Conservation (phyloP, 495 filamentous ascomycete genomes). For the Geopyxis carbonaria region DNA sequence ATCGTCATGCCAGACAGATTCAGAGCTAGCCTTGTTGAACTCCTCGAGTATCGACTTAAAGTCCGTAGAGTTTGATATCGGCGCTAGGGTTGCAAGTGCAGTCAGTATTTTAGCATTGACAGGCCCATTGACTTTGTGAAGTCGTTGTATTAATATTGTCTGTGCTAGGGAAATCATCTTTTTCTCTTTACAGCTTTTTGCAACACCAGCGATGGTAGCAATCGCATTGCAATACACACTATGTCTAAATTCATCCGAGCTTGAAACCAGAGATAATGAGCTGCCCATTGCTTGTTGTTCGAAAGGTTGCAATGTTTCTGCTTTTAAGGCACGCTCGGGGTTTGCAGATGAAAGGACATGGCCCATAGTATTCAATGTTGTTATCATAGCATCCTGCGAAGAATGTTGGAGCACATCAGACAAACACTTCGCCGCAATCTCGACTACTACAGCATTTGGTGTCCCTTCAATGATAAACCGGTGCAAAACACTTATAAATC, state of each 20-base stretch:
- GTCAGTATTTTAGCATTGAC: slow-evolving; percentile 71
- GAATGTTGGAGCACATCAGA: slow-evolving; percentile 60
- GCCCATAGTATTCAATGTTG: slow-evolving; percentile 81
- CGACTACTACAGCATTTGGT: slow-evolving; percentile 44
- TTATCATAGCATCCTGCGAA: slow-evolving; percentile 84
- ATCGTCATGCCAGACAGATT: slow-evolving; percentile 51
- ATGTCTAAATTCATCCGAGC: slow-evolving; percentile 54
- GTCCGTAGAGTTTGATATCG: slow-evolving; percentile 55
- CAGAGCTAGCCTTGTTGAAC: slow-evolving; percentile 53
- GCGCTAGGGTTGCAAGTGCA: slow-evolving; percentile 60
- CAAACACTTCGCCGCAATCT: slow-evolving; percentile 62
- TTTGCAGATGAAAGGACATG: slow-evolving; percentile 65
- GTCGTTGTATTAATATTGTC: slow-evolving; percentile 86
- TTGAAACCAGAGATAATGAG: slow-evolving; percentile 53
- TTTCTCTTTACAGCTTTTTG: slow-evolving; percentile 59
- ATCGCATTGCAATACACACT: slow-evolving; percentile 63
- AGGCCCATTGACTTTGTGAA: slow-evolving; percentile 56
- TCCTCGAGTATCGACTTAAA: slow-evolving; percentile 72
- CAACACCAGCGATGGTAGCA: slow-evolving; percentile 76
- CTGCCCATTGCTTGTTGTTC: slow-evolving; percentile 41
- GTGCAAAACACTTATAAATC: slow-evolving; percentile 67
- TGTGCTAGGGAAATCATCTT: slow-evolving; percentile 91
- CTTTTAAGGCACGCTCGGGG: slow-evolving; percentile 29
- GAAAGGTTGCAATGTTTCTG: slow-evolving; percentile 22
- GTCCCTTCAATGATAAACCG: slow-evolving; percentile 68